Percentiles rank a stretch among this genome's conserved stretches.
Conservation (phyloP, 2,329 filamentous ascomycete genomes). For the Trichophyton equinum region DNA sequence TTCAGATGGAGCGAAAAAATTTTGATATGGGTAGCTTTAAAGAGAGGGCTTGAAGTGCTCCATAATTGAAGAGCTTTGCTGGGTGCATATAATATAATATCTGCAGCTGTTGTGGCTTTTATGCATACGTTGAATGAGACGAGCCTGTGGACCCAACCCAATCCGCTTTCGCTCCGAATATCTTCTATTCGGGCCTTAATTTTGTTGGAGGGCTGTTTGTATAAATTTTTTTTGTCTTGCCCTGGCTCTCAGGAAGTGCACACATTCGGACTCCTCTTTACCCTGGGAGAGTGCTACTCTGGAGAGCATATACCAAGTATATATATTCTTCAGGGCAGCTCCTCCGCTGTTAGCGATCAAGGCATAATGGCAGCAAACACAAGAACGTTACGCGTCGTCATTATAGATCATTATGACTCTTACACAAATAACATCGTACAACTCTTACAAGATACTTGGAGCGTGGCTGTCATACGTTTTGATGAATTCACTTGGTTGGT, state of each 20-base stretch:
- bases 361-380: background rate
- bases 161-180: background rate
- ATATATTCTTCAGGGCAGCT: background rate
- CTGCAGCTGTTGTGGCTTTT: background rate
- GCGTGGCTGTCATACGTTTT: slow-evolving; percentile 11
- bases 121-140: background rate
- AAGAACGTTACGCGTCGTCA: slow-evolving; percentile 5
- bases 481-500: slow-evolving; percentile 13
- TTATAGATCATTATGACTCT: slow-evolving; percentile 13
- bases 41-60: background rate
- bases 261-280: background rate
- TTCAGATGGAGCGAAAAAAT: background rate
- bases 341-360: background rate
- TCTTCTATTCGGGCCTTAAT: background rate
- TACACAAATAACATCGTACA: slow-evolving; percentile 13
- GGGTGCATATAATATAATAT: background rate
- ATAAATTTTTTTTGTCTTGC: background rate
- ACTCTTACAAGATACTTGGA: slow-evolving; percentile 10
- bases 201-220: background rate
- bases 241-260: background rate
- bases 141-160: background rate
- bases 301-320: no score
- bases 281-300: background rate
- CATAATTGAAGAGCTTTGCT: background rate
- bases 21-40: background rate